A percentile compares a stretch with the other conserved stretches of the same genome.
phyloP scores from a whole-genome alignment of 768 basidiomycete species.

The Termitomyces sp. region DNA sequence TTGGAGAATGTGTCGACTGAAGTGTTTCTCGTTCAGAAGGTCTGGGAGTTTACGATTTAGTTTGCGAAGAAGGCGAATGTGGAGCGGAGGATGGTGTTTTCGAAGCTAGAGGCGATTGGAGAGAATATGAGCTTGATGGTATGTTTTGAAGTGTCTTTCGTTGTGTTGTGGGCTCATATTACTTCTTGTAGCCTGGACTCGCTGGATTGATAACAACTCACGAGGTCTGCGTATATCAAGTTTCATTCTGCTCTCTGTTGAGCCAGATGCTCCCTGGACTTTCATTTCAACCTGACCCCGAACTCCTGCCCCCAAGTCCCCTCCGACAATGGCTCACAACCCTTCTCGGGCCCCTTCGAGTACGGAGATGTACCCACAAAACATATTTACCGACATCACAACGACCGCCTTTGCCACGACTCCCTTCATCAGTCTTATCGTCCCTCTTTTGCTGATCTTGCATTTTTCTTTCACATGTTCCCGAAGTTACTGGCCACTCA shows the following conservation, averaged over 20 bases:
- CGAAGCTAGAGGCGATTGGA: constrained; percentile 61
- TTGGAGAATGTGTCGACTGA: constrained; percentile 24
- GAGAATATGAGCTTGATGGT: constrained; percentile 66
- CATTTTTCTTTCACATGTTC: constrained; percentile 28
- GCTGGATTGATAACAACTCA: constrained; percentile 40
- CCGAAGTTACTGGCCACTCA: constrained; percentile 23
- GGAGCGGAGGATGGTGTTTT: constrained; percentile 78
- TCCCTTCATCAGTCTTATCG: constrained; percentile 38
- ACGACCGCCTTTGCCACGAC: constrained; percentile 44
- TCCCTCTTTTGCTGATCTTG: constrained; percentile 30
- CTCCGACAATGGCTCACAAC: constrained; percentile 20
- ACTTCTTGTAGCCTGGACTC: constrained; percentile 57
- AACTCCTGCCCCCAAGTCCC: constrained; percentile 12
- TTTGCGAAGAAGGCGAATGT: constrained; percentile 64
- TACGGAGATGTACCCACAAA: constrained; percentile 17
- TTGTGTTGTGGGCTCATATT: constrained; percentile 5
- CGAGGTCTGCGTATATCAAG: constrained; percentile 50
- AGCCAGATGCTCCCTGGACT: constrained; percentile 57
- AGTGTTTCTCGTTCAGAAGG: constrained; percentile 47
- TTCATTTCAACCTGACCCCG: constrained; percentile 35
- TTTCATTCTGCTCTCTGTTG: constrained; percentile 57
- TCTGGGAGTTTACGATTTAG: constrained; percentile 68
- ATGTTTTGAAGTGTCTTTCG: constrained; percentile 48
- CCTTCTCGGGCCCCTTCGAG: constrained; percentile 20
- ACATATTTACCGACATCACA: constrained; percentile 41